Evolutionary conservation across 169 alveolate species (phyloP).

Genomic region (Plasmodium relictum): DNA sequence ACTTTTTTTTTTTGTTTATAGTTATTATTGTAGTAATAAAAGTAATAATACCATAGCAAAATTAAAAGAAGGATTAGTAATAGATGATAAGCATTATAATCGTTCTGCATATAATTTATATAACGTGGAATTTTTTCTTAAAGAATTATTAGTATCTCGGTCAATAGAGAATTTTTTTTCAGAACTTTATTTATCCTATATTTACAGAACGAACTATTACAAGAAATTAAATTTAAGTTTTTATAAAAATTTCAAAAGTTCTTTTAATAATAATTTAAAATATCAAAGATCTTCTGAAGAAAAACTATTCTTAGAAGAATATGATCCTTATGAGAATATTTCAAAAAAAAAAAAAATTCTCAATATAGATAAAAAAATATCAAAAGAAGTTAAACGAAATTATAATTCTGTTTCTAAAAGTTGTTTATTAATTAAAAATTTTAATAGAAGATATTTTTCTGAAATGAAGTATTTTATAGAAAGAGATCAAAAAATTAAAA

Average conservation of each 20-base stretch:
- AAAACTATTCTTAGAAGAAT: constrained; percentile 27
- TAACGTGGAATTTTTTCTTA: constrained; percentile 5
- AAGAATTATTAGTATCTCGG: neutral
- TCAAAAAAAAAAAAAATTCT: constrained; percentile 40
- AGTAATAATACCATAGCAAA: neutral
- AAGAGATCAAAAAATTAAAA: constrained; percentile 24
- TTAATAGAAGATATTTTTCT: constrained; percentile 5
- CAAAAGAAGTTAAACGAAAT: constrained; percentile 22
- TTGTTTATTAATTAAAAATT: constrained; percentile 17
- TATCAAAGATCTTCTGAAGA: neutral
- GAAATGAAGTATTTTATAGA: constrained; percentile 12
- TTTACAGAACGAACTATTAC: constrained; percentile 12
- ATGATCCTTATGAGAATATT: constrained; percentile 40
- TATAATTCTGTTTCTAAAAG: neutral
- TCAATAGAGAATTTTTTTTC: neutral
- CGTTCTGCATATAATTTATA: neutral
- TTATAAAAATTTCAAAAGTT: neutral
- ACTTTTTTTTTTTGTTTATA: constrained; percentile 22
- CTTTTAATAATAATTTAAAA: constrained; percentile 6
- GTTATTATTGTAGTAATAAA: neutral
- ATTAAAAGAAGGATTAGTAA: constrained; percentile 1
- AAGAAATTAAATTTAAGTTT: neutral
- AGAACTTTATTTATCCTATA: constrained; percentile 30
- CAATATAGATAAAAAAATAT: constrained; percentile 18
- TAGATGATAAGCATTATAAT: neutral